A percentile compares a stretch with the other conserved stretches of the same genome.
phyloP scores from a whole-genome alignment of 2,329 filamentous ascomycete genomes.

The Xylariaceae sp. region DNA sequence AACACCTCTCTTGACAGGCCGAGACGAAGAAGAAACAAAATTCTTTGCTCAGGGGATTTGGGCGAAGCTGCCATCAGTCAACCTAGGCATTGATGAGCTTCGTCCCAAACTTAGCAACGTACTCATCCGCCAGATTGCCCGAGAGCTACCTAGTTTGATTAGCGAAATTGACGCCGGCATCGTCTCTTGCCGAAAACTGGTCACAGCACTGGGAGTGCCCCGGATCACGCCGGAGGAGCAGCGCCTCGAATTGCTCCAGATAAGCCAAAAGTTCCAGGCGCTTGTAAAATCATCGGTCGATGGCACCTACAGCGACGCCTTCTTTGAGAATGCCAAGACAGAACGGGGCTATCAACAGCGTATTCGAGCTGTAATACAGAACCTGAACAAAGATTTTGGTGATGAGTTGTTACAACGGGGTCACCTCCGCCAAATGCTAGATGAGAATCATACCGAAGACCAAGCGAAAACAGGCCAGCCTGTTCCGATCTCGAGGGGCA shows the following conservation, averaged over 20 bases:
- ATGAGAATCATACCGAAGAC: background rate
- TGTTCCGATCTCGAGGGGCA: slow-evolving; percentile 29
- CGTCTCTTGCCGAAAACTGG: slow-evolving; percentile 31
- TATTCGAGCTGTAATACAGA: slow-evolving; percentile 52
- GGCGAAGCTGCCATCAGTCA: slow-evolving; percentile 32
- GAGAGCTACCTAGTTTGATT: slow-evolving; percentile 44
- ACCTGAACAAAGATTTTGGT: slow-evolving; percentile 45
- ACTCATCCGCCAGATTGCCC: slow-evolving; percentile 44
- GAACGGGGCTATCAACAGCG: slow-evolving; percentile 38
- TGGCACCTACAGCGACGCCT: slow-evolving; percentile 49
- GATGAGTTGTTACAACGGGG: slow-evolving; percentile 41
- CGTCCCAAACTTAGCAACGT: slow-evolving; percentile 48
- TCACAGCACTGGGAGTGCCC: slow-evolving; percentile 47
- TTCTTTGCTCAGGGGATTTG: slow-evolving; percentile 45
- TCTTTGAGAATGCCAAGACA: slow-evolving; percentile 43
- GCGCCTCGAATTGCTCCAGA: slow-evolving; percentile 42
- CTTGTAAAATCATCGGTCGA: slow-evolving; percentile 36
- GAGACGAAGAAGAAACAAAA: slow-evolving; percentile 38
- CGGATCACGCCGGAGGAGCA: slow-evolving; percentile 46
- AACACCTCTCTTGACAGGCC: slow-evolving; percentile 30
- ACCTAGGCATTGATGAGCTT: slow-evolving; percentile 47
- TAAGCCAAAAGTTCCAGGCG: slow-evolving; percentile 43
- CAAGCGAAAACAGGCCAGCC: background rate
- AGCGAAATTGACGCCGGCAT: slow-evolving; percentile 40
- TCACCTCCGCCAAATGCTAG: slow-evolving; percentile 33